phyloP scores from a whole-genome alignment of 1,139 yeast species.

The Suhomyces taliae region DNA sequence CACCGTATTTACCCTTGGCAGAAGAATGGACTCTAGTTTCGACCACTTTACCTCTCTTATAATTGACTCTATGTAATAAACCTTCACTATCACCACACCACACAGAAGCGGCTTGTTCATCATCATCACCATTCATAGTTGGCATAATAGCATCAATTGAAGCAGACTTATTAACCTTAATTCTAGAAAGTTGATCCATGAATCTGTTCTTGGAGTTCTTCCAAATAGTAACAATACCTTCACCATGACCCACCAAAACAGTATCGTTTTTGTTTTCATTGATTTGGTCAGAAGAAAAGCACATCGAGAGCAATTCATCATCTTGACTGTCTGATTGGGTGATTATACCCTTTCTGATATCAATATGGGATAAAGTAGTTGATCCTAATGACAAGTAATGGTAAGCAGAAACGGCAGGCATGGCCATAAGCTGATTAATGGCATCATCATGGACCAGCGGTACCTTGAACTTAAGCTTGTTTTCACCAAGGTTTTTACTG shows the following conservation, averaged over 20 bases:
- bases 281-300: constrained; percentile 53
- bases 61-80: constrained; percentile 65
- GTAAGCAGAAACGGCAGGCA: constrained; percentile 71
- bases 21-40: constrained; percentile 68
- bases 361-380: constrained; percentile 78
- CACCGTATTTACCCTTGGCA: constrained; percentile 41
- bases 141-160: constrained; percentile 78
- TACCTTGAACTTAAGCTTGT: constrained; percentile 42
- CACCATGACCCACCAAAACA: constrained; percentile 79
- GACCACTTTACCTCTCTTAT: constrained; percentile 60
- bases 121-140: constrained; percentile 69
- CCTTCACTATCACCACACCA: constrained; percentile 92
- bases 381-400: constrained; percentile 82
- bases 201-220: constrained; percentile 63
- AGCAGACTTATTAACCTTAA: constrained; percentile 67
- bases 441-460: constrained; percentile 69
- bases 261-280: constrained; percentile 58
- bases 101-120: constrained; percentile 50
- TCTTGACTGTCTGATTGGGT: constrained; percentile 84
- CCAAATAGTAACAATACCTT: constrained; percentile 94
- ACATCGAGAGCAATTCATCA: constrained; percentile 80
- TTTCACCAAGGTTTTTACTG: constrained; percentile 45
- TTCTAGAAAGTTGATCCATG: constrained; percentile 79
- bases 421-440: constrained; percentile 68
- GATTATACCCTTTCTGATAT: constrained; percentile 67